Evolutionary conservation across 2,329 filamentous ascomycete genomes (phyloP).

Genomic region (Pseudocercospora fuligena): DNA sequence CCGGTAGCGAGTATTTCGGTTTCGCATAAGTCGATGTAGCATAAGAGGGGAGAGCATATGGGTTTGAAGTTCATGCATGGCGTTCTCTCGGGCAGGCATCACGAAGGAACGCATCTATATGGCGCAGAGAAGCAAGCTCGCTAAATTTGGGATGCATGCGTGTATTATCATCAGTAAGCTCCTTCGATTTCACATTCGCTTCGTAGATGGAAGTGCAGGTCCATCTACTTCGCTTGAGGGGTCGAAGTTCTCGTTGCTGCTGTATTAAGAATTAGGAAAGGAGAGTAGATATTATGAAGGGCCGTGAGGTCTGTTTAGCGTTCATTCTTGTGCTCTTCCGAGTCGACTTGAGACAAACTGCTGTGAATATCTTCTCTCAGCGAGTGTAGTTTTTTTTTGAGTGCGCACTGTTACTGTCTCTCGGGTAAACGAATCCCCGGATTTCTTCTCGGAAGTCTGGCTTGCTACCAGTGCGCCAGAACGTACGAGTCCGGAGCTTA

Average conservation of each 20-base stretch:
- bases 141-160: background rate
- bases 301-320: background rate
- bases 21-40: conserved; percentile 69
- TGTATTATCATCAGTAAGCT: background rate
- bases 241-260: background rate
- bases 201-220: conserved; percentile 1
- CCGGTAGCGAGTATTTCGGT: conserved; percentile 95
- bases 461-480: too few relatives aligned
- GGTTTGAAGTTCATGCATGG: conserved; percentile 7
- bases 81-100: conserved; percentile 16
- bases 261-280: background rate
- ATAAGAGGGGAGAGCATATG: conserved; percentile 18
- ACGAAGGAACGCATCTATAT: conserved; percentile 1
- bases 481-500: too few relatives aligned
- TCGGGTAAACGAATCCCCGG: too few relatives aligned
- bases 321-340: background rate
- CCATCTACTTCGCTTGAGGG: background rate
- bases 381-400: too few relatives aligned
- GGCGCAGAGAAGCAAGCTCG: background rate
- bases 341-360: too few relatives aligned
- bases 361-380: too few relatives aligned
- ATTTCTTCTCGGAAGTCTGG: too few relatives aligned
- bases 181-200: background rate
- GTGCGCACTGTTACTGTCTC: too few relatives aligned
- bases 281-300: background rate